Evolutionary conservation across 164 flowering plant genomes (phyloP), one percentile per base, ranked within the genome.

Genomic region (Sedum album): DNA sequence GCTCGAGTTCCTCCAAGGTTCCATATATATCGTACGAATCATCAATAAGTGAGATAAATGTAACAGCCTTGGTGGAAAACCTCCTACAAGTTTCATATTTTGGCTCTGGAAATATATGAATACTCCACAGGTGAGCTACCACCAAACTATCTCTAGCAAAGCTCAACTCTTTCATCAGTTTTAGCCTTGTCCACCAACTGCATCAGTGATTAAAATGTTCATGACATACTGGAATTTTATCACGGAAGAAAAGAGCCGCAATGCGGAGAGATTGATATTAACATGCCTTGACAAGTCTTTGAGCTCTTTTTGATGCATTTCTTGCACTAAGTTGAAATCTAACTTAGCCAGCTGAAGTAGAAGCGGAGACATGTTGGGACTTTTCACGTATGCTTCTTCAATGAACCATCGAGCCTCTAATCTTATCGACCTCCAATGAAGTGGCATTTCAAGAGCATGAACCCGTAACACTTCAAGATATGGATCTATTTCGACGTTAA

Each of bases 251-350:
- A n/a, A n/a, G n/a, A n/a, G n/a, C n/a, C n/a, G n/a, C n/a, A n/a
- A n/a, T n/a, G n/a, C n/a, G n/a, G n/a, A n/a, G n/a, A n/a, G n/a
- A n/a, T n/a, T n/a, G n/a, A n/a, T 1, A 21, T 13, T 6, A 3
- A 25, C 67, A 20, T 46, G 33, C 69, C 38, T 66, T 5, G 69
- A 66, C 38, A 66, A 30, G 38, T 28, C 60, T 18, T 21, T 2
- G 8, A 66, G 57, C 20, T 66, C 69, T 14, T 35, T 33, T n/a
- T 46, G 60, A 6, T 25, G 21, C 33, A 36, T 48, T n/a, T 25
- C 31, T 28, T 77, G 82, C 36, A 79, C 77, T 46, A 73, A 62
- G 70, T 79, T 77, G 71, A 57, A 64, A 33, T 64, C 55, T 31
- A 23, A 35, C 36, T 44, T 5, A 6, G 68, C 68, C 18, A 66